Conservation (phyloP, 2,329 filamentous ascomycete genomes). For the Hymenoscyphus repandus region DNA sequence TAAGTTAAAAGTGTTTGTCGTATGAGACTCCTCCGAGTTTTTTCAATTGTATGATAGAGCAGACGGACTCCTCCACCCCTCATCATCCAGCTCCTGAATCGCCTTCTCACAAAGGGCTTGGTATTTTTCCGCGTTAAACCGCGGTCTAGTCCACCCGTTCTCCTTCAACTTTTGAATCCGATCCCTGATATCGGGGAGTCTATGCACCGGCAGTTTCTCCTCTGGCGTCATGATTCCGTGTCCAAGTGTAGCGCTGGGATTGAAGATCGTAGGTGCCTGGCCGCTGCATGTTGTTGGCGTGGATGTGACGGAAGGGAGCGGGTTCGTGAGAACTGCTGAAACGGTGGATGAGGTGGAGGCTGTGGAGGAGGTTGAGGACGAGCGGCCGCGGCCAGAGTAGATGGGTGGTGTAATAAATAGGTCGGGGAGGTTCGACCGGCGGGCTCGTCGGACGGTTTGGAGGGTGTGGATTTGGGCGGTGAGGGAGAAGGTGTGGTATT, state of each 20-base stretch:
- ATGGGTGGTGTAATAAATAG: constrained; percentile 1
- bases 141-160: constrained; percentile 18
- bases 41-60: neutral
- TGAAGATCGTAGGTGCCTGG: too few relatives aligned
- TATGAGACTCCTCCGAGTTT: too few relatives aligned
- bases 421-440: constrained; percentile 18
- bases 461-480: constrained; percentile 18
- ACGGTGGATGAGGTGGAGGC: neutral
- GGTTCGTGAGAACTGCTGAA: neutral
- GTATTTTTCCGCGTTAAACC: constrained; percentile 25
- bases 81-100: constrained; percentile 17
- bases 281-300: neutral
- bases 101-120: constrained; percentile 24
- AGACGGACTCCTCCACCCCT: neutral
- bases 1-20: too few relatives aligned
- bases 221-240: neutral
- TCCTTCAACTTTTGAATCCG: constrained; percentile 19
- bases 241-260: neutral
- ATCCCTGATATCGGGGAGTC: constrained; percentile 10
- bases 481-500: constrained; percentile 20
- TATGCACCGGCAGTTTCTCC: neutral
- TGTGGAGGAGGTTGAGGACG: neutral
- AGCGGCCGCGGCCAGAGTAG: neutral
- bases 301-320: neutral
- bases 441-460: constrained; percentile 11